Evolutionary conservation across 257 asterid genomes (phyloP).

Genomic region (Solanum bukasovii): DNA sequence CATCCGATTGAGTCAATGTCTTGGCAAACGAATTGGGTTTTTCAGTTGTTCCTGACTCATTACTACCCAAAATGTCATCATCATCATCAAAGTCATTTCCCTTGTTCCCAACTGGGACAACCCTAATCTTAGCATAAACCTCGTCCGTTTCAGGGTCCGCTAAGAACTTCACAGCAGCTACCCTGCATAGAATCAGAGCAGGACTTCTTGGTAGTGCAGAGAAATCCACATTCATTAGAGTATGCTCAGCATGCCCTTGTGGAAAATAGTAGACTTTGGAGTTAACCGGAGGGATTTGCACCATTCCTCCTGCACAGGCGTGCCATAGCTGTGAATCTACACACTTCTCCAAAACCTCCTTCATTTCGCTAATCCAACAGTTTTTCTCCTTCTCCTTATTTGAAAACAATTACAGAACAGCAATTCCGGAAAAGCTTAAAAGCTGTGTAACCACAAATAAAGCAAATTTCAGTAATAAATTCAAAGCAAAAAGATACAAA

Average conservation of each 20-base stretch:
- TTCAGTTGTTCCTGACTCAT: slow-evolving; percentile 21
- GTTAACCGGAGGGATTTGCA: slow-evolving; percentile 45
- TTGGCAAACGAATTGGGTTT: slow-evolving; percentile 45
- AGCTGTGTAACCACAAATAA: not conserved
- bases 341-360: slow-evolving; percentile 25
- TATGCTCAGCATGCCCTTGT: slow-evolving; percentile 66
- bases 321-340: slow-evolving; percentile 67
- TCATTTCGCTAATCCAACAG: not conserved
- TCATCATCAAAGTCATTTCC: slow-evolving; percentile 14
- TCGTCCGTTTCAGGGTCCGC: slow-evolving; percentile 53
- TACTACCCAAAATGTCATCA: slow-evolving; percentile 9
- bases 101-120: slow-evolving; percentile 23
- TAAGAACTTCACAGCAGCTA: slow-evolving; percentile 33
- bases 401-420: not conserved
- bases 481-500: not conserved
- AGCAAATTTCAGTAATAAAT: not conserved
- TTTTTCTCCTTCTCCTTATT: not conserved
- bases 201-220: slow-evolving; percentile 30
- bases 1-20: slow-evolving; percentile 55
- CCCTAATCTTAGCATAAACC: slow-evolving; percentile 31
- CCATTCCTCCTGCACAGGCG: slow-evolving; percentile 70
- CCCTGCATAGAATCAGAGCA: slow-evolving; percentile 45
- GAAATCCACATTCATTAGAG: slow-evolving; percentile 41
- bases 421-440: not conserved
- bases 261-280: slow-evolving; percentile 48